Evolutionary conservation across 768 basidiomycete species (phyloP), one percentile per base, ranked within the genome.

Genomic region (Glaciozyma martinii): DNA sequence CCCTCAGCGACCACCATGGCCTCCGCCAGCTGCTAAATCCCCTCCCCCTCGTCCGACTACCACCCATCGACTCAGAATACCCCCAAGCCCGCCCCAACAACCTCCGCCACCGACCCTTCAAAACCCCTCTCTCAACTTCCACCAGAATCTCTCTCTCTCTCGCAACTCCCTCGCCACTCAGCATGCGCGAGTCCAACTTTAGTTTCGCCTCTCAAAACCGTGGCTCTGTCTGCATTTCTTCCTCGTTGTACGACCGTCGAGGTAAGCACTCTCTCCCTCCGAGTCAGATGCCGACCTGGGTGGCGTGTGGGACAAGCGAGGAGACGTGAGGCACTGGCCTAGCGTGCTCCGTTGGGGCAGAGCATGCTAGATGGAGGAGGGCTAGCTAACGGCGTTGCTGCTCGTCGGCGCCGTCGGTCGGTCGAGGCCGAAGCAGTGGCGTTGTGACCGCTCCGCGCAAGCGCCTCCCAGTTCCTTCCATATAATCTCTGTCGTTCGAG

Each of bases 151-250:
- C 40, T 6, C 56, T 21, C 21, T 25, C 55, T 21, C 33, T n/a
- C 55, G 33, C 33, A 10, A n/a, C 3, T 7, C 55, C 3, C 55
- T 25, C 33, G 18, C 23, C 30, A 54, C 6, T 23, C 50, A 68
- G n/a, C 33, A 95, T 95, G 93, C 85, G 93, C 70, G 92, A 95
- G 76, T 87, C 88, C 72, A 95, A 93, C 81, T 93, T 91, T 79
- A 86, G 86, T 25, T 94, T 93, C 80, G 90, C 92, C 23, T 85
- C 85, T 54, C 91, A 93, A 81, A 93, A 93, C 79, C 85, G 91
- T 79, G 93, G 93, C 9, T 90, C 87, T 73, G 89, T 97, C 55
- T 90, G 89, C 72, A 95, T 98, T 65, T 89, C 90, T 8, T 88
- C 90, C 3, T 88, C 93, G 78, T 82, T 97, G 9, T 97, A 98